Base-by-base conservation (phyloP, 257 asterid species). In the Forsythia viridissima region DNA sequence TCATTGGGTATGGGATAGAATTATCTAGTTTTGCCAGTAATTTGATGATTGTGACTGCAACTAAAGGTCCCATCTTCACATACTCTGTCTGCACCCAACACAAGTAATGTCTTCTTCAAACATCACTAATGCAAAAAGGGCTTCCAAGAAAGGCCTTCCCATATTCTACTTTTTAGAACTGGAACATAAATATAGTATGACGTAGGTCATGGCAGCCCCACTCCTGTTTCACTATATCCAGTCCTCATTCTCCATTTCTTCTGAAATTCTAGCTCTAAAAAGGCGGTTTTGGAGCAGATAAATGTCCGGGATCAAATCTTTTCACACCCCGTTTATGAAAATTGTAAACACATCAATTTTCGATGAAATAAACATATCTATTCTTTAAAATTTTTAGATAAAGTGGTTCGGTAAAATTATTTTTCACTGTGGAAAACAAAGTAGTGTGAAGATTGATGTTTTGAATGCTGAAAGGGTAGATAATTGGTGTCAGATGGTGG, bases 401-500 rank as follows among this genome's bases (percentile, higher is more conserved):
- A 15, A 13, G 71, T 43, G 80, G 0, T 57, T 57, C 37, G 37
- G 51, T 76, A 61, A 21, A 41, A 3, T 76, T 30, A 21, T 48
- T 68, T 70, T 13, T 4, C 46, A 42, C 72, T 40, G 59, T 52
- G 73, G 73, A 77, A 67, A 71, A 70, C 72, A 44, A 79, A 70
- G 70, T 76, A 68, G 39, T 36, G 74, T 79, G 36, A 16, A 37
- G 46, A 34, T 68, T 40, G 67, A 46, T 57, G 63, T 74, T 73
- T 55, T 71, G 15, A 74, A 77, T 70, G 34, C 69, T 70, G 65
- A 81, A 74, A 63, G 73, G 59, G 42, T 73, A 67, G 36, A 81
- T 78, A 55, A 76, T 76, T 46, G 76, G 72, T 82, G 93, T 86
- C 91, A 87, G 90, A 55, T 66, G 55, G 87, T 86, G 86, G 90